A percentile compares a stretch with the other conserved stretches of the same genome.
phyloP scores from a whole-genome alignment of 2,329 filamentous ascomycete species.

The Laburnicola sp. region DNA sequence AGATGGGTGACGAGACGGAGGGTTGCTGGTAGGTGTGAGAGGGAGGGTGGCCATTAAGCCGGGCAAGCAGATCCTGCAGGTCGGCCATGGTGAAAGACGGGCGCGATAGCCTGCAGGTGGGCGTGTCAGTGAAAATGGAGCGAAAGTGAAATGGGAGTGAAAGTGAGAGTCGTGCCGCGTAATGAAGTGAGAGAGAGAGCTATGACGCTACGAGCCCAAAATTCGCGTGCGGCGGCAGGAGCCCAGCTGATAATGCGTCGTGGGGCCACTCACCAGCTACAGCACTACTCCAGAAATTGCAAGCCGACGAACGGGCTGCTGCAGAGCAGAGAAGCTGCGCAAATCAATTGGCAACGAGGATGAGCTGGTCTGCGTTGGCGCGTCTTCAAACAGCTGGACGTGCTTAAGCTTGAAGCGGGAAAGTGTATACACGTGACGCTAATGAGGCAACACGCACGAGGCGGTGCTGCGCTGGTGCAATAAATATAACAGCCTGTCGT shows the following conservation, averaged over 20 bases:
- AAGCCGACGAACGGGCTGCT: conserved; percentile 4
- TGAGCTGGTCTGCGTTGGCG: conserved; percentile 5
- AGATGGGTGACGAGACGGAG: conserved; percentile 61
- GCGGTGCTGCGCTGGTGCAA: no score
- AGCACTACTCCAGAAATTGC: conserved; percentile 1
- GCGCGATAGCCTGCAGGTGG: conserved; percentile 22
- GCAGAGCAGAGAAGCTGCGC: conserved; percentile 11
- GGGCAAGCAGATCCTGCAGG: conserved; percentile 50
- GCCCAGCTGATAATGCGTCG: conserved; percentile 11
- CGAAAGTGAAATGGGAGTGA: neutral
- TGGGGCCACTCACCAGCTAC: neutral
- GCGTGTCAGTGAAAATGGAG: conserved; percentile 16
- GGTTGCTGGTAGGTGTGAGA: conserved; percentile 55
- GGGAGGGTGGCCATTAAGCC: conserved; percentile 43
- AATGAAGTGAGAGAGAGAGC: conserved; percentile 4
- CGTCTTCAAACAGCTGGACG: conserved; percentile 6
- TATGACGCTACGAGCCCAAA: conserved; percentile 18
- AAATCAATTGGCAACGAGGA: conserved; percentile 8
- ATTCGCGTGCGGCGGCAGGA: conserved; percentile 11
- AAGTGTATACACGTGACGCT: conserved; percentile 1
- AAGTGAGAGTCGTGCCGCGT: conserved; percentile 6
- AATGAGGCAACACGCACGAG: no score
- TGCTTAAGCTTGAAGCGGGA: conserved; percentile 7
- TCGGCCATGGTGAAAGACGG: conserved; percentile 45
- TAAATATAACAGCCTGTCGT: no score